Evolutionary conservation across 345 rosid genomes (phyloP), one percentile per base, ranked within the genome.

Genomic region (Brassica juncea): DNA sequence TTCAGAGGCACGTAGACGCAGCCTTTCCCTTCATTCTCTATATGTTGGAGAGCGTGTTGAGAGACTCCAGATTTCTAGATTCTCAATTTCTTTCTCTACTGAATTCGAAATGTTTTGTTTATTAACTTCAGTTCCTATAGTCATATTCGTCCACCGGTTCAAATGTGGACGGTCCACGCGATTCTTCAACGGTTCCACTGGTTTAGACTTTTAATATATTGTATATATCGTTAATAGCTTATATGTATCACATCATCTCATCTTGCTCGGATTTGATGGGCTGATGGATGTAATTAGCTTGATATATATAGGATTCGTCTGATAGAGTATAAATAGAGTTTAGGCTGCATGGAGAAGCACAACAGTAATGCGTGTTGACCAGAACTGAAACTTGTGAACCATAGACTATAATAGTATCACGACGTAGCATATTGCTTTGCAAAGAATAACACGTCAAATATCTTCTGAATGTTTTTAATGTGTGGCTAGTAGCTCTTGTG

Each of bases 1-100:
- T 15, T 60, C 23, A n/a, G 57, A 71, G 52, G 42, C 74, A 8
- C 23, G 57, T 68, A 42, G 72, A 44, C 25, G 70, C 14, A 70
- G 74, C 54, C 21, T 71, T 71, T 70, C 16, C 32, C 32, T 55
- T 55, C 74, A 11, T 71, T 70, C 47, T 55, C 31, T 31, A 44
- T 15, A 23, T 23, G 55, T 25, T 10, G 64, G 15, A 8, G 64
- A 54, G 64, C 8, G 47, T n/a, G 30, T 71, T 59, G 37, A 72
- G 57, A 23, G 25, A 58, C 60, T 58, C 75, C 5, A 37, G 16
- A 59, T 72, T 64, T 72, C 23, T 37, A 72, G 25, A 37, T 59
- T 37, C 57, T 72, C 34, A 27, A 15, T 37, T 37, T 27, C n/a
- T 31, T 9, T 55, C 32, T 31, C 16, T 34, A 19, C 25, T 23